phyloP scores from a whole-genome alignment of 139 green algal species.

The Chlorella sp. region DNA sequence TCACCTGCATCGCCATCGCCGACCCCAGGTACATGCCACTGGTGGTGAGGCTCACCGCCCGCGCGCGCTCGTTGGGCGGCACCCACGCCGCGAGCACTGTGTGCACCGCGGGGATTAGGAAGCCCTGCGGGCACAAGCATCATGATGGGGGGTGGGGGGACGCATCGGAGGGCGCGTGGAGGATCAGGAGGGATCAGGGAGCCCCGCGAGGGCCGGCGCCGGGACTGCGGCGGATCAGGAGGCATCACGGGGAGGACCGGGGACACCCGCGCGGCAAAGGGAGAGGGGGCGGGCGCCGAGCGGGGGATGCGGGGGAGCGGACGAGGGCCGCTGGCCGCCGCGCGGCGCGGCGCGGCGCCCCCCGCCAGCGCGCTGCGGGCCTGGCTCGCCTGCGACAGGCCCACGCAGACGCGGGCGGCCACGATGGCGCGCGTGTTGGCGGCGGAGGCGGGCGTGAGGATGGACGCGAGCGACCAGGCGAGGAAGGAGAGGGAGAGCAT shows the following conservation, averaged over 20 bases:
- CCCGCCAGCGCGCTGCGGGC: too few species aligned
- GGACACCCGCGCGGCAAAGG: too few species aligned
- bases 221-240: too few species aligned
- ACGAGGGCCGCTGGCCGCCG: too few species aligned
- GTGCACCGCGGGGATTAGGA: constrained; percentile 95
- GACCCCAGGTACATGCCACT: constrained; percentile 98
- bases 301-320: too few species aligned
- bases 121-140: constrained; percentile 64
- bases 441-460: constrained; percentile 74
- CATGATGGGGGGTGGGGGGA: too few species aligned
- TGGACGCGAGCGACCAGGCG: constrained; percentile 74
- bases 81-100: constrained; percentile 76
- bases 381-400: constrained; percentile 73
- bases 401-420: constrained; percentile 69
- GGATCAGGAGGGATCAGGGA: too few species aligned
- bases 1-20: constrained; percentile 84
- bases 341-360: too few species aligned
- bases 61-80: constrained; percentile 82
- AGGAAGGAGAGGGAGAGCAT: constrained; percentile 85
- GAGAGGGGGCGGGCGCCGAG: too few species aligned
- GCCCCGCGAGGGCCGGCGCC: too few species aligned
- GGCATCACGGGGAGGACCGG: too few species aligned
- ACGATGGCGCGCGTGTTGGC: constrained; percentile 33
- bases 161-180: too few species aligned
- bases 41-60: constrained; percentile 89